These are phyloP conservation scores for Thozetella sp. DNA, from an alignment of 495 filamentous ascomycete species.

Conservation along the genomic window DNA sequence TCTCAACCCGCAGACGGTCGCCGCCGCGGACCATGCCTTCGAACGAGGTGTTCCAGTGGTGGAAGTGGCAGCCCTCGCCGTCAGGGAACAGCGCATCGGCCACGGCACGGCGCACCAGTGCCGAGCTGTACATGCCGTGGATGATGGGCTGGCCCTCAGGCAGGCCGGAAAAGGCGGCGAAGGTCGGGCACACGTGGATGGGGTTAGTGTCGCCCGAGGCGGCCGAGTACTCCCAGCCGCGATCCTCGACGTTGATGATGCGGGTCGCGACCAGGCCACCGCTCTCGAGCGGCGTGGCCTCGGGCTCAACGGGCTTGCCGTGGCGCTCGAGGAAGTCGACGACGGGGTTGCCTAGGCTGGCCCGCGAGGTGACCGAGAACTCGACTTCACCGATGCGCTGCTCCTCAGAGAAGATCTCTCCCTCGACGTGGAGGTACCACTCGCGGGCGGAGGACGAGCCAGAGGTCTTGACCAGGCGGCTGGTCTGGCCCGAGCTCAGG, in stretches of 20 bases:
- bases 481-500: no score
- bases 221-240: slow-evolving; percentile 84
- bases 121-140: slow-evolving; percentile 94
- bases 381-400: no score
- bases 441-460: no score
- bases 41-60: slow-evolving; percentile 84
- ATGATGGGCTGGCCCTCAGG: slow-evolving; percentile 92
- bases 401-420: no score
- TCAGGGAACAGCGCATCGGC: slow-evolving; percentile 95
- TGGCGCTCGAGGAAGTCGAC: slow-evolving; percentile 88
- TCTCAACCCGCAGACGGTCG: slow-evolving; percentile 81
- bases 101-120: slow-evolving; percentile 75
- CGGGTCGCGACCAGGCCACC: slow-evolving; percentile 89
- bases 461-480: no score
- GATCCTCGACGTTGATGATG: slow-evolving; percentile 76
- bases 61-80: slow-evolving; percentile 88
- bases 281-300: slow-evolving; percentile 93
- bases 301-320: slow-evolving; percentile 84
- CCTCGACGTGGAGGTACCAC: no score
- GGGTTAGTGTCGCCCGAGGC: slow-evolving; percentile 95
- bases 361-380: no score
- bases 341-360: slow-evolving; percentile 92
- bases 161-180: slow-evolving; percentile 84
- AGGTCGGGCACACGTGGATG: slow-evolving; percentile 90
- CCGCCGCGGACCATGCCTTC: slow-evolving; percentile 94